These are phyloP conservation scores for Stromatinia cepivora DNA, from an alignment of 2,329 filamentous ascomycete species.

Conservation along the genomic window DNA sequence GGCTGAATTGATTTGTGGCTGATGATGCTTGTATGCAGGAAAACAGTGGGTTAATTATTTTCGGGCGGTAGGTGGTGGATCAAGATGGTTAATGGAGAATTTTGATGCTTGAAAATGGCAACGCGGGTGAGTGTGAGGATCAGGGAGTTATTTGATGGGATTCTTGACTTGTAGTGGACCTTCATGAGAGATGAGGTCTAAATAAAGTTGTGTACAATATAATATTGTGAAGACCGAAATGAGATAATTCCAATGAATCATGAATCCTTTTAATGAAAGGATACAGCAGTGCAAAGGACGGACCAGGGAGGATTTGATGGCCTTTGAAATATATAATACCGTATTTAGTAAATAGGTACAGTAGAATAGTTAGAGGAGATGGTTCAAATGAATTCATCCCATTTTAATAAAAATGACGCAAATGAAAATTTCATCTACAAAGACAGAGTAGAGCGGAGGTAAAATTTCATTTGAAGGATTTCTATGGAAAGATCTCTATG, in stretches of 20 bases:
- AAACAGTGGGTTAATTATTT: neutral
- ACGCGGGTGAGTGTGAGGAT: neutral
- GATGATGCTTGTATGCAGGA: conserved; percentile 14
- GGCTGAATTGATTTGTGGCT: conserved; percentile 5
- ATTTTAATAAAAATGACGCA: neutral
- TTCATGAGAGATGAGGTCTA: neutral
- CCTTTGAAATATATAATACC: no score
- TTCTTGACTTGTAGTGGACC: neutral
- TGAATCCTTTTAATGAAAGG: no score
- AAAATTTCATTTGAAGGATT: neutral
- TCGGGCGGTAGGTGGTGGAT: neutral
- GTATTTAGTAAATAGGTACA: neutral
- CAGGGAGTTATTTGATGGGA: neutral
- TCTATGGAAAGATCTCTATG: neutral
- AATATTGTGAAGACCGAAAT: no score
- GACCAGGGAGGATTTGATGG: no score
- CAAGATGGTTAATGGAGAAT: neutral
- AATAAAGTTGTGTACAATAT: neutral
- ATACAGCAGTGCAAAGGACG: no score
- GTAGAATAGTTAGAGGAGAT: neutral
- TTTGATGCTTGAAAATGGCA: neutral
- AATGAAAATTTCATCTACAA: neutral
- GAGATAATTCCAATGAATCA: no score
- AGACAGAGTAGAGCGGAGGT: neutral
- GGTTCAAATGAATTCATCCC: no score